These are phyloP conservation scores for Plicaturopsis crispa DNA, from an alignment of 768 basidiomycete species.

Conservation along the genomic window DNA sequence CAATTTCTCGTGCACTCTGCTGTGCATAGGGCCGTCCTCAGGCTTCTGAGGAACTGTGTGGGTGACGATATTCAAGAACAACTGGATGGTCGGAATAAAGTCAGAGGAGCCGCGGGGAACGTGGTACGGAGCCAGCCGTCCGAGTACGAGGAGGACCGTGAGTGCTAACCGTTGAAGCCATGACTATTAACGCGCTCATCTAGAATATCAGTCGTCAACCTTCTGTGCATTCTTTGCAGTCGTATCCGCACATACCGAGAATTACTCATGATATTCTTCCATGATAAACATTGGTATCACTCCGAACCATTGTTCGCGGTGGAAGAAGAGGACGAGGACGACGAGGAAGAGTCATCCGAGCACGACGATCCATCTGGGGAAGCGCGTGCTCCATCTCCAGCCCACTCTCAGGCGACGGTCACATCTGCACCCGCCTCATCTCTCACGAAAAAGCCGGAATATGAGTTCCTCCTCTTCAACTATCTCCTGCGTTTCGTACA, in stretches of 20 bases:
- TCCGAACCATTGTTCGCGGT: slow-evolving; percentile 70
- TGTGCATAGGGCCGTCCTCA: slow-evolving; percentile 81
- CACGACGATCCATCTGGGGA: slow-evolving; percentile 27
- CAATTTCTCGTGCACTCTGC: slow-evolving; percentile 90
- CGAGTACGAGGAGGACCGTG: slow-evolving; percentile 84
- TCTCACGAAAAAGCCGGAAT: slow-evolving; percentile 63
- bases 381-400: slow-evolving; percentile 42
- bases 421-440: slow-evolving; percentile 40
- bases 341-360: slow-evolving; percentile 48
- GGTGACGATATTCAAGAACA: slow-evolving; percentile 91
- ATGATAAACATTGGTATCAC: slow-evolving; percentile 84
- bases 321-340: slow-evolving; percentile 68
- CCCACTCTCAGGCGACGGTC: slow-evolving; percentile 52
- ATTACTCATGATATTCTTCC: slow-evolving; percentile 94
- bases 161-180: slow-evolving; percentile 20
- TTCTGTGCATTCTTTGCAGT: slow-evolving; percentile 88
- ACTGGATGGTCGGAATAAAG: slow-evolving; percentile 64
- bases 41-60: slow-evolving; percentile 78
- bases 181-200: slow-evolving; percentile 9
- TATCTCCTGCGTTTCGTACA: slow-evolving; percentile 94
- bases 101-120: slow-evolving; percentile 81
- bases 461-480: slow-evolving; percentile 93
- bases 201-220: slow-evolving; percentile 64
- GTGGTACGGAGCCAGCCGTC: slow-evolving; percentile 65
- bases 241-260: slow-evolving; percentile 85